Percentiles rank a stretch among this genome's conserved stretches.
Evolutionary conservation across 2,329 filamentous ascomycete genomes (phyloP).

Genomic region (Penicillium brevicompactum): DNA sequence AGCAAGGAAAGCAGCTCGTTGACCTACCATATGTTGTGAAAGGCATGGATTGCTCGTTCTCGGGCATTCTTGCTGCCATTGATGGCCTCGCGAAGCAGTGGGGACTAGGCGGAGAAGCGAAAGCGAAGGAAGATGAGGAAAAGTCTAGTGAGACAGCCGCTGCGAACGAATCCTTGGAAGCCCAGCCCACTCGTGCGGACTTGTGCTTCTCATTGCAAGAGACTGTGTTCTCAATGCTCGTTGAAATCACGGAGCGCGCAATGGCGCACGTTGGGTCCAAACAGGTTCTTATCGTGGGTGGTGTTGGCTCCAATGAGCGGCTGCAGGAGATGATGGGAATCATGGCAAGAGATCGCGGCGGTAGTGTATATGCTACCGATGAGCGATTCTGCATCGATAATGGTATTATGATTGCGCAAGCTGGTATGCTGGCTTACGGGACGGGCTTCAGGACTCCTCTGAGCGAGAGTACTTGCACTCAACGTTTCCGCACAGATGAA

Average conservation of each 20-base stretch:
- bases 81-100: slow-evolving; percentile 71
- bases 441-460: slow-evolving; percentile 77
- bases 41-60: slow-evolving; percentile 98
- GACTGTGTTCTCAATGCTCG: slow-evolving; percentile 93
- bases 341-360: slow-evolving; percentile 87
- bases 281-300: slow-evolving; percentile 92
- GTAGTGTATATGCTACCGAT: slow-evolving; percentile 91
- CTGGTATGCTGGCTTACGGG: slow-evolving; percentile 80
- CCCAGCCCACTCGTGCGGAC: slow-evolving; percentile 70
- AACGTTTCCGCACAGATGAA: slow-evolving; percentile 80
- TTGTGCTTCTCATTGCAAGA: slow-evolving; percentile 95
- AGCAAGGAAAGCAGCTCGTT: slow-evolving; percentile 69
- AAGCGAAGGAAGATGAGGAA: slow-evolving; percentile 55
- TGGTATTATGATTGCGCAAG: slow-evolving; percentile 99
- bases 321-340: slow-evolving; percentile 98
- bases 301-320: slow-evolving; percentile 92
- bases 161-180: slow-evolving; percentile 36
- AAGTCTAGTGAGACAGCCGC: slow-evolving; percentile 20
- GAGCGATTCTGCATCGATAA: slow-evolving; percentile 99
- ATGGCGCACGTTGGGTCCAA: slow-evolving; percentile 95
- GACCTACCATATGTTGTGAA: slow-evolving; percentile 96
- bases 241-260: slow-evolving; percentile 96
- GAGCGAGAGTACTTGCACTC: slow-evolving; percentile 81
- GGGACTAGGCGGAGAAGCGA: slow-evolving; percentile 37
- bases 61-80: slow-evolving; percentile 81